phyloP scores from a whole-genome alignment of 2,329 filamentous ascomycete genomes.

The Talaromyces piceae region DNA sequence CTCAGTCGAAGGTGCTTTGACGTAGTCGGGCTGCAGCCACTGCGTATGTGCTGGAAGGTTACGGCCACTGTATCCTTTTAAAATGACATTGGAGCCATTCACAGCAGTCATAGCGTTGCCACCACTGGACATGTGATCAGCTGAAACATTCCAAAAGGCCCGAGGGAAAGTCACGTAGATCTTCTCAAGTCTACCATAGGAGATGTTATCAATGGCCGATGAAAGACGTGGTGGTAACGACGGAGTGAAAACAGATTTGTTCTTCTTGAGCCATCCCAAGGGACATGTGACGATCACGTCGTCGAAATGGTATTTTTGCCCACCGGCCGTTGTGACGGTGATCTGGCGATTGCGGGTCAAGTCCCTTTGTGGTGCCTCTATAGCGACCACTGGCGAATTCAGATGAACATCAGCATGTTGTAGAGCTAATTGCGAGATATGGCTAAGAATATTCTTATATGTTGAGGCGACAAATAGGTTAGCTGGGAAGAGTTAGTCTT shows the following conservation, averaged over 20 bases:
- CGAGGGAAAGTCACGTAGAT: slow-evolving; percentile 60
- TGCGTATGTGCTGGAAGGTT: slow-evolving; percentile 61
- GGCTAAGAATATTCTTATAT: slow-evolving; percentile 50
- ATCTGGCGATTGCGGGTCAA: slow-evolving; percentile 32
- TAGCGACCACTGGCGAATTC: slow-evolving; percentile 35
- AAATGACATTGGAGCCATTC: slow-evolving; percentile 3
- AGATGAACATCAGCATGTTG: slow-evolving; percentile 44
- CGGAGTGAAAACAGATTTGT: slow-evolving; percentile 39
- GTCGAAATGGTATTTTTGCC: slow-evolving; percentile 37
- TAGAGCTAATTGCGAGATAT: slow-evolving; percentile 43
- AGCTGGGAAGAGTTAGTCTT: slow-evolving; percentile 29
- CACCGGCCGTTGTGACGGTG: slow-evolving; percentile 32
- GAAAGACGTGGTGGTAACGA: slow-evolving; percentile 35
- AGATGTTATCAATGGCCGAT: slow-evolving; percentile 41
- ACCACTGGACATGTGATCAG: slow-evolving; percentile 16
- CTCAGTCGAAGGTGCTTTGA: slow-evolving; percentile 50
- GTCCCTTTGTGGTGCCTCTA: slow-evolving; percentile 24
- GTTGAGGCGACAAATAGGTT: slow-evolving; percentile 57
- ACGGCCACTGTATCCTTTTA: slow-evolving; percentile 4
- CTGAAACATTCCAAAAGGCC: slow-evolving; percentile 62
- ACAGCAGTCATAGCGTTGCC: slow-evolving; percentile 7
- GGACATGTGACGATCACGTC: slow-evolving; percentile 48
- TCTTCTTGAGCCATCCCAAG: slow-evolving; percentile 47
- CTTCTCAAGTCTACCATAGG: slow-evolving; percentile 42
- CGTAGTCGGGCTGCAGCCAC: slow-evolving; percentile 66